Percentiles rank a stretch among this genome's conserved stretches.
Conservation (phyloP, 306 rosid genomes). For the Fragaria nilgerrensis region DNA sequence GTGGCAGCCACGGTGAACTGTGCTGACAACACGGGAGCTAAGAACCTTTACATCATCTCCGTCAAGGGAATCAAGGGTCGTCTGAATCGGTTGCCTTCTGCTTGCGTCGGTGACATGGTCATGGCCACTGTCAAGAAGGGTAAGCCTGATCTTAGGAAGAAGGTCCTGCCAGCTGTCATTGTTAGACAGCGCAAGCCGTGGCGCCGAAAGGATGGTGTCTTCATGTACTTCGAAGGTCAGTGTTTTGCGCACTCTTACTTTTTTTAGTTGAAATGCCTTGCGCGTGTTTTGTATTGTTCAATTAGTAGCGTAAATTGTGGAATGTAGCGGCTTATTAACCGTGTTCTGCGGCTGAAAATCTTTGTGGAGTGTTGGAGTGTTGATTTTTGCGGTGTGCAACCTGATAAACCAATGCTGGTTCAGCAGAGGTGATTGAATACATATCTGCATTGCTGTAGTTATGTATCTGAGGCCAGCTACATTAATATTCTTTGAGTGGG, state of each 20-base stretch:
- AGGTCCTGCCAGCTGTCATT: conserved; percentile 64
- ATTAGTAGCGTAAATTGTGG: background rate
- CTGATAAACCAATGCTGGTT: conserved; percentile 30
- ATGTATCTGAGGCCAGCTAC: conserved; percentile 32
- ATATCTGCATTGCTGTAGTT: background rate
- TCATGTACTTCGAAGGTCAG: conserved; percentile 65
- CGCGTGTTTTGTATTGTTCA: background rate
- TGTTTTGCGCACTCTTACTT: background rate
- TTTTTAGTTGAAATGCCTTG: background rate
- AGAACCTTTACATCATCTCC: conserved; percentile 59
- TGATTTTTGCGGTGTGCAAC: background rate
- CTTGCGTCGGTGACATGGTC: conserved; percentile 74
- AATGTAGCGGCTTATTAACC: too few relatives aligned
- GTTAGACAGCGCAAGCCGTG: conserved; percentile 70
- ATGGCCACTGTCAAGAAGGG: conserved; percentile 70
- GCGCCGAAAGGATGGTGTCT: conserved; percentile 72
- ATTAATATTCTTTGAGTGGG: conserved; percentile 26
- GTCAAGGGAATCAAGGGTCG: conserved; percentile 65
- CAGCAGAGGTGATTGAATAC: conserved; percentile 25
- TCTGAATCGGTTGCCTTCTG: conserved; percentile 58
- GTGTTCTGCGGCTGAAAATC: background rate
- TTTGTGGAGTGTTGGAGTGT: background rate
- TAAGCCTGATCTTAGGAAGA: conserved; percentile 68
- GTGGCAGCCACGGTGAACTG: conserved; percentile 77
- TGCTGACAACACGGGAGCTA: conserved; percentile 62